Conservation (phyloP, 2,329 filamentous ascomycete genomes). For the Aspergillus pseudonomiae region DNA sequence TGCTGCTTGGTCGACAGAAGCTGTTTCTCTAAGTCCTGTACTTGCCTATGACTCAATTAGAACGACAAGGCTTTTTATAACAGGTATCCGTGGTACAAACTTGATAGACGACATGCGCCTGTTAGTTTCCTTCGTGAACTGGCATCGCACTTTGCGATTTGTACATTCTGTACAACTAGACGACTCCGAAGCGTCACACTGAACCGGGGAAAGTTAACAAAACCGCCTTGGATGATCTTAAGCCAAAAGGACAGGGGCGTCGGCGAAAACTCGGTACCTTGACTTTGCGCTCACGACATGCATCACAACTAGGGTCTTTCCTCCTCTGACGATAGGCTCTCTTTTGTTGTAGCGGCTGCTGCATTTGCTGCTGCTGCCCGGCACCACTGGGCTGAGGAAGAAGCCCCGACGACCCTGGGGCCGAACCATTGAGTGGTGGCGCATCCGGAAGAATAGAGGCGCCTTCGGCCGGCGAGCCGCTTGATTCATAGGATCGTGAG, state of each 20-base stretch:
- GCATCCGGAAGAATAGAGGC: constrained; percentile 39
- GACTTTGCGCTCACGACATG: constrained; percentile 81
- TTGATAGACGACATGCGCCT: constrained; percentile 99
- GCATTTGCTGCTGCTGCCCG: constrained; percentile 59
- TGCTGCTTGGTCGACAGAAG: constrained; percentile 78
- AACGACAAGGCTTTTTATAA: constrained; percentile 10
- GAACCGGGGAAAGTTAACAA: constrained; percentile 10
- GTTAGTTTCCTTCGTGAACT: constrained; percentile 99
- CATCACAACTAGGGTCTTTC: constrained; percentile 97
- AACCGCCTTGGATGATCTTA: neutral
- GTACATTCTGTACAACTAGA: constrained; percentile 97
- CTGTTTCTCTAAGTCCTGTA: constrained; percentile 94
- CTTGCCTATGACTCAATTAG: constrained; percentile 60
- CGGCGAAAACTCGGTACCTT: constrained; percentile 50
- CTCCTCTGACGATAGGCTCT: constrained; percentile 90
- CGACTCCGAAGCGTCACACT: constrained; percentile 95
- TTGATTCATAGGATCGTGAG: constrained; percentile 44
- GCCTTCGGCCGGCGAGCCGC: constrained; percentile 43
- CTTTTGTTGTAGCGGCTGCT: constrained; percentile 73
- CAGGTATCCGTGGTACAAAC: constrained; percentile 45
- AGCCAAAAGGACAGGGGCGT: constrained; percentile 3
- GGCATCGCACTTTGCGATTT: constrained; percentile 93
- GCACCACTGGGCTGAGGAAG: constrained; percentile 44
- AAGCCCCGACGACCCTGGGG: constrained; percentile 39
- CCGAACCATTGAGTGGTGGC: constrained; percentile 41